Base-by-base conservation (phyloP, 371 early-diverging fungal species). In the Mortierella sp. region DNA sequence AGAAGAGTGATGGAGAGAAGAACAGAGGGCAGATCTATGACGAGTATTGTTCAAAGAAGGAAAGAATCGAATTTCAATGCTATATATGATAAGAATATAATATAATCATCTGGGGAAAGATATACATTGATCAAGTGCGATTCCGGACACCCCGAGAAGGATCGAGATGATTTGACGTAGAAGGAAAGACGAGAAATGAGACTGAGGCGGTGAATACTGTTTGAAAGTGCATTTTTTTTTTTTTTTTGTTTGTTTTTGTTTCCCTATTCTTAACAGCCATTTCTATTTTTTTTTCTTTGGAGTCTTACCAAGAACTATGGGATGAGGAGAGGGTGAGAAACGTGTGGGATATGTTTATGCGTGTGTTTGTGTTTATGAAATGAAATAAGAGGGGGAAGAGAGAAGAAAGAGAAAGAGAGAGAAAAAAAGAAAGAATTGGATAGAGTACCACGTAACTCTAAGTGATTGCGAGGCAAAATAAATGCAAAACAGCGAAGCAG, bases 21-120 rank as follows among this genome's bases (percentile, higher is more conserved):
- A 22, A 15, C 23, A 6, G 45, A 10, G 34, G 26, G 47, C 28
- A 29, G 9, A 54, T 54, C 55, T 23, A 54, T 56, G 57, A 45
- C 29, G 55, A 61, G 60, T 19, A 67, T 51, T 54, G 61, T 49
- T 26, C 23, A 54, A 28, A 26, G 9, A 15, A 34, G 17, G 43
- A 22, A 59, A 67, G 31, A 32, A 43, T 26, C 15, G 40, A 10
- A 15, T 15, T 40, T 9, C 10, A 10, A 40, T n/a, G n/a, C n/a
- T n/a, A n/a, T n/a, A n/a, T n/a, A n/a, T n/a, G n/a, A n/a, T n/a
- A n/a, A n/a, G n/a, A n/a, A n/a, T n/a, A n/a, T n/a, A n/a, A n/a
- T n/a, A n/a, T n/a, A n/a, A n/a, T n/a, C n/a, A n/a, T n/a, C n/a
- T n/a, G n/a, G n/a, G n/a, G n/a, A n/a, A n/a, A n/a, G n/a, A n/a